A percentile compares a stretch with the other conserved stretches of the same genome.
Evolutionary conservation across 192 early-diverging fungal genomes (phyloP).

Genomic region (Coemansia sp.): DNA sequence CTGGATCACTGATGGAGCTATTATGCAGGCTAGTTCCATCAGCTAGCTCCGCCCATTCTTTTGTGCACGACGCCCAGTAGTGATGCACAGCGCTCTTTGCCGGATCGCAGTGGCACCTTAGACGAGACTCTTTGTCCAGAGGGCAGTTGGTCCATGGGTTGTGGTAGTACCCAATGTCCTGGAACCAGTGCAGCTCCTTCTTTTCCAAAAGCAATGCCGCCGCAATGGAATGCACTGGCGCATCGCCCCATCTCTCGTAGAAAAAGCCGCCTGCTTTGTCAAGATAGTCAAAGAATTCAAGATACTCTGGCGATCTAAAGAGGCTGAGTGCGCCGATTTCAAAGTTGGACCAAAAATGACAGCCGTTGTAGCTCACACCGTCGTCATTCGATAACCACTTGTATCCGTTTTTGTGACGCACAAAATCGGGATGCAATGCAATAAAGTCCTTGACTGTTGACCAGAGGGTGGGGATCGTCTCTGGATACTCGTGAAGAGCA

Average conservation of each 20-base stretch:
- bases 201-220: constrained; percentile 58
- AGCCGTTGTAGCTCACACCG: constrained; percentile 66
- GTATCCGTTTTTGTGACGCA: constrained; percentile 48
- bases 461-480: constrained; percentile 78
- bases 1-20: not conserved
- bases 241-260: constrained; percentile 80
- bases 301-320: constrained; percentile 69
- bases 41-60: constrained; percentile 35
- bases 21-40: not conserved
- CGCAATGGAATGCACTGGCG: constrained; percentile 69
- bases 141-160: constrained; percentile 59
- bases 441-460: constrained; percentile 60
- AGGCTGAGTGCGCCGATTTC: constrained; percentile 76
- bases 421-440: constrained; percentile 49
- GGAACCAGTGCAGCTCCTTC: constrained; percentile 67
- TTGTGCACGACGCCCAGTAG: constrained; percentile 52
- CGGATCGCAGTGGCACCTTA: constrained; percentile 54
- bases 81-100: constrained; percentile 46
- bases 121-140: constrained; percentile 23
- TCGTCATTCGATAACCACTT: constrained; percentile 57
- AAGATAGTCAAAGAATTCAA: constrained; percentile 69
- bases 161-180: constrained; percentile 71
- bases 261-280: constrained; percentile 81
- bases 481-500: constrained; percentile 67
- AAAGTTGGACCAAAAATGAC: constrained; percentile 92